These are phyloP conservation scores for Cucurbita argyrosperma DNA, from an alignment of 306 rosid genomes.

Conservation along the genomic window DNA sequence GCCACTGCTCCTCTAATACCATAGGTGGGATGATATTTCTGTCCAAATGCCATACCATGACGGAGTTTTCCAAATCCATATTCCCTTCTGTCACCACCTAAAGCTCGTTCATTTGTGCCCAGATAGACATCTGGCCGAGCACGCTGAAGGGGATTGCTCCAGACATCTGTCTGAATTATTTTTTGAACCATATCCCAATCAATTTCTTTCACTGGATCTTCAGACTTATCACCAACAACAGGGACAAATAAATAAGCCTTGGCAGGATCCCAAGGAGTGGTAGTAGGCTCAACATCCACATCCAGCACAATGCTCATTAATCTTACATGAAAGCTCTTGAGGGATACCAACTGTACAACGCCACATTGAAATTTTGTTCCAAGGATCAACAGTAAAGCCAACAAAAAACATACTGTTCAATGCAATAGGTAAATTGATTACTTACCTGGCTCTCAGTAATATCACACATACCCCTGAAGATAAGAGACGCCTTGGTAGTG, in stretches of 20 bases:
- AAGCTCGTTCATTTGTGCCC: constrained; percentile 94
- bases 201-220: constrained; percentile 67
- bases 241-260: constrained; percentile 96
- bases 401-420: not conserved
- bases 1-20: constrained; percentile 99
- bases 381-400: constrained; percentile 16
- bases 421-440: not conserved
- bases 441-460: constrained; percentile 77
- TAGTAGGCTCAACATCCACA: constrained; percentile 98
- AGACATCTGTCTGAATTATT: constrained; percentile 57
- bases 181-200: constrained; percentile 88
- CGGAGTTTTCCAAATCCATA: constrained; percentile 91
- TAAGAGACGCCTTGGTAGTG: constrained; percentile 93
- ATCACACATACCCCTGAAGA: constrained; percentile 61
- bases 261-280: constrained; percentile 99
- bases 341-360: constrained; percentile 67
- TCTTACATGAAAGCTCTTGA: constrained; percentile 92
- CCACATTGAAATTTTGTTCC: constrained; percentile 10
- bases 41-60: constrained; percentile 93
- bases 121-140: constrained; percentile 99
- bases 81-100: constrained; percentile 98
- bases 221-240: constrained; percentile 62
- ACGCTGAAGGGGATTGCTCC: constrained; percentile 95
- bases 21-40: constrained; percentile 89
- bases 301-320: constrained; percentile 97